Evolutionary conservation across 495 filamentous ascomycete species (phyloP), one percentile per base, ranked within the genome.

Genomic region (Penicillium odoratum): DNA sequence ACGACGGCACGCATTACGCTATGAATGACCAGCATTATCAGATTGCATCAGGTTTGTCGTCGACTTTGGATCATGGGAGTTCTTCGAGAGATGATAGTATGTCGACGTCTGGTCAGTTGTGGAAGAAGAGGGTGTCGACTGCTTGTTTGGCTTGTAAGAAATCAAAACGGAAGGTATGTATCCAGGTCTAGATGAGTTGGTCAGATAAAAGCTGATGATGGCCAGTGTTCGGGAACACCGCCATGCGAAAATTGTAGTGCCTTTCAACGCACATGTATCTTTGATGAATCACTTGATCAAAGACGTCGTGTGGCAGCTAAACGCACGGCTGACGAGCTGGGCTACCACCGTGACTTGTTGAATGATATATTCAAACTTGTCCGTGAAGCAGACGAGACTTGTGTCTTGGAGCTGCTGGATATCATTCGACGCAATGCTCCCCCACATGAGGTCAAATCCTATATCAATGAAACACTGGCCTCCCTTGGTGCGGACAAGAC

Each of bases 301-400:
- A 70, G 77, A 8, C 74, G 77, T n/a, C 72, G 77, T 18, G 73
- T 79, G n/a, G 77, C 77, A 3, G 77, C 77, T 2, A 79, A 78
- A 59, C 73, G 74, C 9, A 79, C 77, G 1, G 74, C 75, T 0
- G 73, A 77, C 50, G 74, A 79, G 52, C 66, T 79, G 8, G 66
- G 61, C 47, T 78, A 79, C 51, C 72, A 77, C 49, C 77, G 74
- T 5, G 71, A 77, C 53, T 63, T 78, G 42, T 60, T 76, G 1
- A 67, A 75, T 30, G 74, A 77, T 38, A 63, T 79, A 9, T 69
- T 78, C 56, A 69, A 55, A 33, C 60, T 77, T 5, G 66, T 79
- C 56, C 70, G 73, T 7, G 66, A 65, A 15, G 70, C 72, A 15
- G 69, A 74, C 36, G 58, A 72, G 25, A 43, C 63, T 15, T 64